Evolutionary conservation across 148 eudicot genomes (phyloP).

Genomic region (Talinum fruticosum): DNA sequence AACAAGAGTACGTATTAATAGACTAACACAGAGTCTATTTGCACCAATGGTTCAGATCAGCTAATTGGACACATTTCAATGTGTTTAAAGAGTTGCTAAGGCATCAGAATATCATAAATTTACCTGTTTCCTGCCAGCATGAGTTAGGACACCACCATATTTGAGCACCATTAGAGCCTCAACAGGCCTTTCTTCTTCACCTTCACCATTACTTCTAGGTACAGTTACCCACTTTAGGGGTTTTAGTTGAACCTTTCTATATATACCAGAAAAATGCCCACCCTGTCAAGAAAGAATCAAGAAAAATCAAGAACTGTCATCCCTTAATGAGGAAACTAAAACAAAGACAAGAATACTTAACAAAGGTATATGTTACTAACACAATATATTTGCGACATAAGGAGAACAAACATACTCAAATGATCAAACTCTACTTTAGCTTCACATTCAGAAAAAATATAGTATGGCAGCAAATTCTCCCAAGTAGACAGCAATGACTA

Average conservation of each 20-base stretch:
- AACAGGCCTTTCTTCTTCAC: constrained; percentile 90
- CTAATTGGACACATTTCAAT: not conserved
- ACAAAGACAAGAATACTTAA: not conserved
- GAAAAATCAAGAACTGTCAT: not conserved
- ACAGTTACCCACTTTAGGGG: constrained; percentile 91
- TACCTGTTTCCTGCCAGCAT: constrained; percentile 99
- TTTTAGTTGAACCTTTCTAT: constrained; percentile 94
- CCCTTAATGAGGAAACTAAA: constrained; percentile 3
- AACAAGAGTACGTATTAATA: not conserved
- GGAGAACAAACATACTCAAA: not conserved
- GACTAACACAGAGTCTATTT: not conserved
- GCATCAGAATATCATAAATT: constrained; percentile 1
- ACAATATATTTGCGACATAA: not conserved
- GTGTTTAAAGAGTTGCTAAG: not conserved
- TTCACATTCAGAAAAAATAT: not conserved
- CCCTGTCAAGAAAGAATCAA: constrained; percentile 44
- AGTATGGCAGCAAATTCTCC: not conserved
- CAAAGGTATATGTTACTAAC: not conserved
- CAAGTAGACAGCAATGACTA: not conserved
- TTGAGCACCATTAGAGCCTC: constrained; percentile 99
- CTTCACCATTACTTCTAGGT: constrained; percentile 69
- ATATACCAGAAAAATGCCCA: constrained; percentile 98
- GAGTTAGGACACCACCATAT: constrained; percentile 98
- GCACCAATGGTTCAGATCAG: not conserved
- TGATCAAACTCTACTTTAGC: not conserved